phyloP scores from a whole-genome alignment of 805 yeast species.

The Hanseniaspora lindneri region DNA sequence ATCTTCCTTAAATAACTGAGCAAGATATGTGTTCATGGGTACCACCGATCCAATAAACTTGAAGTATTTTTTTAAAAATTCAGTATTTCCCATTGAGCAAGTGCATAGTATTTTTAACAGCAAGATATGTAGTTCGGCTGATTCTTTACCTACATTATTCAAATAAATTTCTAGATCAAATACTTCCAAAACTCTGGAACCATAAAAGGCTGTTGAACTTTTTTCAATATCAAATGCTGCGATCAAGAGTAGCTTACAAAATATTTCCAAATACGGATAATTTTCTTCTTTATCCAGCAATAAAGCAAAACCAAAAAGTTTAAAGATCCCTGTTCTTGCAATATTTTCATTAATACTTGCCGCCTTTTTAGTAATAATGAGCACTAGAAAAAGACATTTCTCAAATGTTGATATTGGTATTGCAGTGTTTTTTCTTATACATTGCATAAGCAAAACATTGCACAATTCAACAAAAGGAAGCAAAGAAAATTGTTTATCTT shows the following conservation, averaged over 20 bases:
- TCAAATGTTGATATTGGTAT: neutral
- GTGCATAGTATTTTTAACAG: neutral
- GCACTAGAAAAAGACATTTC: neutral
- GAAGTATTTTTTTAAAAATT: neutral
- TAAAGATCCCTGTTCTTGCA: neutral
- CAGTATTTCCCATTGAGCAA: neutral
- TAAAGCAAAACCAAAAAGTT: constrained; percentile 1
- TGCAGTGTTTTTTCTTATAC: neutral
- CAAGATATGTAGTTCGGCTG: constrained; percentile 7
- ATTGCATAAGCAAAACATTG: neutral
- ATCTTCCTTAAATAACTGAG: neutral
- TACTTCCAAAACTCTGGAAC: neutral
- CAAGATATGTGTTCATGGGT: neutral
- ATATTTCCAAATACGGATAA: neutral
- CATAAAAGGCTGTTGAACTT: neutral
- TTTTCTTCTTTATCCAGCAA: neutral
- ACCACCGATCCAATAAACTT: neutral
- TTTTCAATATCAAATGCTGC: neutral
- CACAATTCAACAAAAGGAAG: neutral
- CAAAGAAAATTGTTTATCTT: neutral
- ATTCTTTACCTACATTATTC: neutral
- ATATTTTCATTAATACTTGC: neutral
- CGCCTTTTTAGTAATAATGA: neutral
- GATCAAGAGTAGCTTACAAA: constrained; percentile 6
- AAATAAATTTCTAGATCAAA: neutral